A percentile compares a stretch with the other conserved stretches of the same genome.
Evolutionary conservation across 169 alveolate genomes (phyloP).

Genomic region (Toxoplasma gondii): DNA sequence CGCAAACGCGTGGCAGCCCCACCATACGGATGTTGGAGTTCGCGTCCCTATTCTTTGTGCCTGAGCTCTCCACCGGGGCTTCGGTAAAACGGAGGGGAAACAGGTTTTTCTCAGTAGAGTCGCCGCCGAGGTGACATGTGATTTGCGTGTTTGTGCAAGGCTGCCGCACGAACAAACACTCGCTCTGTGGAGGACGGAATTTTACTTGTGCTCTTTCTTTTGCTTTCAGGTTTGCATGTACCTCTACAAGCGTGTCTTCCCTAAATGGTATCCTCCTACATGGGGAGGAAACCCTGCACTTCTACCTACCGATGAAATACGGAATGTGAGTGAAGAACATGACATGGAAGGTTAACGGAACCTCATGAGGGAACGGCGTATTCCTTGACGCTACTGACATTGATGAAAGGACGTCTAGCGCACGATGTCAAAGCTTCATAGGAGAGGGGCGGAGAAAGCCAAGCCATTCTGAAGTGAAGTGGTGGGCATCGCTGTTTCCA

Average conservation of each 20-base stretch:
- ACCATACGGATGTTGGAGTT: not conserved
- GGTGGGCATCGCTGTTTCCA: no score
- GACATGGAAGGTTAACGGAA: not conserved
- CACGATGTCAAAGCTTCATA: no score
- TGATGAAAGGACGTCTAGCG: no score
- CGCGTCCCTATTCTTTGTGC: not conserved
- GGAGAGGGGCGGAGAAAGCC: no score
- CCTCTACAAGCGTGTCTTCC: constrained; percentile 77
- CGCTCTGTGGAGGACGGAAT: not conserved
- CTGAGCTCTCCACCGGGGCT: no score
- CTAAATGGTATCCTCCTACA: constrained; percentile 78
- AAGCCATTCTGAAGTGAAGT: no score
- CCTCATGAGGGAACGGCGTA: not conserved
- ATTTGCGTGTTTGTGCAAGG: not conserved
- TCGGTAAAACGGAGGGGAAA: no score
- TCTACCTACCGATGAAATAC: constrained; percentile 48
- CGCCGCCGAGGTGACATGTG: not conserved
- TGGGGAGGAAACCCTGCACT: constrained; percentile 73
- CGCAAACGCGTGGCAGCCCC: not conserved
- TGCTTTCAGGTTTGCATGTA: constrained; percentile 70
- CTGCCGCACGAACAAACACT: not conserved
- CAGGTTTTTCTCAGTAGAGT: not conserved
- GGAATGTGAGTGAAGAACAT: not conserved
- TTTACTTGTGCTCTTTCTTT: not conserved
- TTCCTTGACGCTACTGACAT: no score